Percentiles rank a stretch among this genome's conserved stretches.
These are phyloP conservation scores for Xylogone sp. DNA, from an alignment of 2,329 filamentous ascomycete species.

Conservation along the genomic window DNA sequence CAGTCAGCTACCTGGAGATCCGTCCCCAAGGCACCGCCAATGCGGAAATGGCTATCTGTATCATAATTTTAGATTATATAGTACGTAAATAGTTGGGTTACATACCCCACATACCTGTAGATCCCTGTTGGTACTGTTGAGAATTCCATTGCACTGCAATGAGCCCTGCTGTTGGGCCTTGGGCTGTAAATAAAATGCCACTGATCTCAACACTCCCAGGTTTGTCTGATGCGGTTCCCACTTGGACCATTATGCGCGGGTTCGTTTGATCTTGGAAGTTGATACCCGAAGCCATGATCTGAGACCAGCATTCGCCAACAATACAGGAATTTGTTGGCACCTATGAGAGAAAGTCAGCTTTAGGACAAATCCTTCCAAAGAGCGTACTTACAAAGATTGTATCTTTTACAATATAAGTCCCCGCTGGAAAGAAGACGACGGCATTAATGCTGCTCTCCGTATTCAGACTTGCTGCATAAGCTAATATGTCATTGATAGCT, in stretches of 20 bases:
- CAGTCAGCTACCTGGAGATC: conserved; percentile 38
- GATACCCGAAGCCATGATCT: background rate
- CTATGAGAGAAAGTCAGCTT: too few relatives aligned
- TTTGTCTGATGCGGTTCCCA: too few relatives aligned
- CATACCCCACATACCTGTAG: conserved; percentile 43
- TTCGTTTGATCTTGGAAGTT: background rate
- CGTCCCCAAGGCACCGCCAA: conserved; percentile 42
- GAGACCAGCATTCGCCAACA: too few relatives aligned
- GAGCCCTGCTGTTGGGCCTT: conserved; percentile 47
- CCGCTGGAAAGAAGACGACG: too few relatives aligned
- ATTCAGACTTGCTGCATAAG: too few relatives aligned
- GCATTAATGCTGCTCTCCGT: too few relatives aligned
- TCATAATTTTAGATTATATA: background rate
- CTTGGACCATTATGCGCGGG: conserved; percentile 13
- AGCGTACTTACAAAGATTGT: too few relatives aligned
- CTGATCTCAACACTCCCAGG: conserved; percentile 32
- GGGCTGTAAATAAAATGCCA: conserved; percentile 20
- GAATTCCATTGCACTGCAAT: conserved; percentile 51
- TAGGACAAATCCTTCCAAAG: too few relatives aligned
- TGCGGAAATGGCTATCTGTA: conserved; percentile 17
- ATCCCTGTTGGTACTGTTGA: conserved; percentile 32
- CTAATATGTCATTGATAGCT: too few relatives aligned
- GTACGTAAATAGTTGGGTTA: background rate
- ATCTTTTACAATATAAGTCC: too few relatives aligned
- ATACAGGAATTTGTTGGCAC: too few relatives aligned